Evolutionary conservation across 495 filamentous ascomycete species (phyloP).

Genomic region (Podospora didyma): DNA sequence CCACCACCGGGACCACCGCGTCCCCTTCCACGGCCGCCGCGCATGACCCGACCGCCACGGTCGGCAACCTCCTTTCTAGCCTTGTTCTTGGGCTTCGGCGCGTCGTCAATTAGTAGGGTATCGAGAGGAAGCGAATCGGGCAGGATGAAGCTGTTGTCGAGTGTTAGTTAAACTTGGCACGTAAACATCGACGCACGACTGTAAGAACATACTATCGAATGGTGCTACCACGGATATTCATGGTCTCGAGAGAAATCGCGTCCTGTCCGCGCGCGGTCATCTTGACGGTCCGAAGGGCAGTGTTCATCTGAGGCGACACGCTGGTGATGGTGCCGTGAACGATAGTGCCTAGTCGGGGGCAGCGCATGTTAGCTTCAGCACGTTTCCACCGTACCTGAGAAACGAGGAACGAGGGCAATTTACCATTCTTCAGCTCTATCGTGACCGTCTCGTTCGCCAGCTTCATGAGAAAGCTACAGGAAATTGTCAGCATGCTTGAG

Average conservation of each 20-base stretch:
- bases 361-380: background rate
- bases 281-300: slow-evolving; percentile 85
- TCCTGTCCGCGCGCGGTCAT: slow-evolving; percentile 88
- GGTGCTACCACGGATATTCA: slow-evolving; percentile 90
- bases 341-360: slow-evolving; percentile 65
- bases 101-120: slow-evolving; percentile 90
- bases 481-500: too few relatives aligned
- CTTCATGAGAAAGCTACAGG: slow-evolving; percentile 92
- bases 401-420: background rate
- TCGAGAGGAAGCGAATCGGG: slow-evolving; percentile 93
- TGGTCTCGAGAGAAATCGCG: slow-evolving; percentile 82
- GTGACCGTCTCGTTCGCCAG: slow-evolving; percentile 96
- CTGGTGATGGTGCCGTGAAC: slow-evolving; percentile 93
- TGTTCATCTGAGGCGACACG: slow-evolving; percentile 97
- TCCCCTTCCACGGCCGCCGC: slow-evolving; percentile 61
- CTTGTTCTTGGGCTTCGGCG: slow-evolving; percentile 99
- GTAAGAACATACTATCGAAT: slow-evolving; percentile 71
- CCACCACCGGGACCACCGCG: slow-evolving; percentile 12
- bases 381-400: background rate
- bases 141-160: slow-evolving; percentile 48
- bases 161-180: background rate
- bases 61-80: slow-evolving; percentile 85
- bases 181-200: slow-evolving; percentile 28
- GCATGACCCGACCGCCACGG: slow-evolving; percentile 52
- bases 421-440: slow-evolving; percentile 96